Conservation (phyloP, 1,284 basidiomycete species). For the Vanrija sp. region DNA sequence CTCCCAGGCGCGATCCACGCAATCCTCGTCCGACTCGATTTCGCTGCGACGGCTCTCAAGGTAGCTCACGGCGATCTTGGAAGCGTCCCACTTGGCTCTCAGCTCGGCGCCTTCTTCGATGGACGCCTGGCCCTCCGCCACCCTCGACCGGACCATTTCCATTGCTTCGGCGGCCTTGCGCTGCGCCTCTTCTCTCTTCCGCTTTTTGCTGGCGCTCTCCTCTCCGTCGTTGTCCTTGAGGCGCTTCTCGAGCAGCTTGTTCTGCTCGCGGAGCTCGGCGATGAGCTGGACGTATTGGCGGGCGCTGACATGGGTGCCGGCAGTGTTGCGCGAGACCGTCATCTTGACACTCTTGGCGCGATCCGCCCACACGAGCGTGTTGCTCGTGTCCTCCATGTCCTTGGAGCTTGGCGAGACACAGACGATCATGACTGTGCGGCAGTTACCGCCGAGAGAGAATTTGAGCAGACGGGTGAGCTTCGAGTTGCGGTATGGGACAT, state of each 20-base stretch:
- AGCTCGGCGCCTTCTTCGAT: slow-evolving; percentile 74
- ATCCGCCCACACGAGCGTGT: slow-evolving; percentile 92
- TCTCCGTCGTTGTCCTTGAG: slow-evolving; percentile 35
- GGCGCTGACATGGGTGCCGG: slow-evolving; percentile 87
- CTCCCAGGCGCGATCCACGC: slow-evolving; percentile 57
- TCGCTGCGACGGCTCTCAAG: slow-evolving; percentile 65
- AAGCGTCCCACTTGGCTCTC: slow-evolving; percentile 67
- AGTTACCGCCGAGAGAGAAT: slow-evolving; percentile 94
- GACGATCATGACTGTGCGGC: slow-evolving; percentile 97
- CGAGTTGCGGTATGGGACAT: slow-evolving; percentile 92
- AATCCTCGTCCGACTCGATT: slow-evolving; percentile 52
- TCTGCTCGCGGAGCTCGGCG: slow-evolving; percentile 53
- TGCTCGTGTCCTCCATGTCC: slow-evolving; percentile 96
- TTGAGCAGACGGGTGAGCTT: slow-evolving; percentile 93
- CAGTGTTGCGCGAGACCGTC: slow-evolving; percentile 81
- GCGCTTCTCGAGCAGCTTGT: slow-evolving; percentile 66
- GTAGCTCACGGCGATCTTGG: slow-evolving; percentile 65
- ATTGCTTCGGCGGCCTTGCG: slow-evolving; percentile 66
- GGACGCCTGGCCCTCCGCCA: slow-evolving; percentile 62
- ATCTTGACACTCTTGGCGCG: slow-evolving; percentile 96
- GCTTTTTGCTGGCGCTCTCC: slow-evolving; percentile 46
- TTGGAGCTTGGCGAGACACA: slow-evolving; percentile 89
- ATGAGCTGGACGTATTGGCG: slow-evolving; percentile 92
- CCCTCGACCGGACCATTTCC: slow-evolving; percentile 63
- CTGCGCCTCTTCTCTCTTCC: slow-evolving; percentile 64